phyloP scores from a whole-genome alignment of 177 flowering plant genomes.

The Vitis hybrid region DNA sequence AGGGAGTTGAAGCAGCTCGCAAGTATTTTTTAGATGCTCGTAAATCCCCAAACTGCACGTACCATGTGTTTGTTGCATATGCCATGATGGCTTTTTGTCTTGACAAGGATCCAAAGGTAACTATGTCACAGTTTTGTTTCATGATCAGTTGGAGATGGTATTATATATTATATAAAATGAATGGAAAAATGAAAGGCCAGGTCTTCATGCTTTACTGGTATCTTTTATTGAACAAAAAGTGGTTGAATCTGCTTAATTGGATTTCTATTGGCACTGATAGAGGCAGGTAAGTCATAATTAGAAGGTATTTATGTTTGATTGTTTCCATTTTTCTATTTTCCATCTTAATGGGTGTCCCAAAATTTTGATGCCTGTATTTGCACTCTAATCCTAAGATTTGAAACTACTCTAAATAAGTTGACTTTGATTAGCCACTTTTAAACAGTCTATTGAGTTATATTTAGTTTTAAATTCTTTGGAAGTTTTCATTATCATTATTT shows the following conservation, averaged over 20 bases:
- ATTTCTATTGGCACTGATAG: not conserved
- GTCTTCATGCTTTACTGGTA: not conserved
- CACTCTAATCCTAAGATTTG: not conserved
- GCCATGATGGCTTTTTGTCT: conserved; percentile 97
- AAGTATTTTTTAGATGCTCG: conserved; percentile 92
- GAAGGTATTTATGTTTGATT: not conserved
- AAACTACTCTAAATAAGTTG: not conserved
- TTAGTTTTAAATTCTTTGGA: not conserved
- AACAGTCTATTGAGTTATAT: no score
- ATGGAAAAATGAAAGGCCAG: not conserved
- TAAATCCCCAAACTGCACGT: conserved; percentile 83
- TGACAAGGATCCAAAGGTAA: conserved; percentile 94
- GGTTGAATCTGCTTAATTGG: not conserved
- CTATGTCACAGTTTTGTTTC: not conserved
- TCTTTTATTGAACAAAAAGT: not conserved
- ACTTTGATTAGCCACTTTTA: not conserved
- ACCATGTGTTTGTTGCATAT: conserved; percentile 93
- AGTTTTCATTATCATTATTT: not conserved
- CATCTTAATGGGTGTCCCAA: not conserved
- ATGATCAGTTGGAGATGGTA: not conserved
- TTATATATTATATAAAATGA: not conserved
- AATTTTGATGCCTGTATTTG: not conserved
- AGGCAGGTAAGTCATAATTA: not conserved
- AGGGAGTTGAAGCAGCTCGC: conserved; percentile 96
- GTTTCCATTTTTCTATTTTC: not conserved